Conservation (phyloP, 2,329 filamentous ascomycete species). For the Aaosphaeria pasadenensis region DNA sequence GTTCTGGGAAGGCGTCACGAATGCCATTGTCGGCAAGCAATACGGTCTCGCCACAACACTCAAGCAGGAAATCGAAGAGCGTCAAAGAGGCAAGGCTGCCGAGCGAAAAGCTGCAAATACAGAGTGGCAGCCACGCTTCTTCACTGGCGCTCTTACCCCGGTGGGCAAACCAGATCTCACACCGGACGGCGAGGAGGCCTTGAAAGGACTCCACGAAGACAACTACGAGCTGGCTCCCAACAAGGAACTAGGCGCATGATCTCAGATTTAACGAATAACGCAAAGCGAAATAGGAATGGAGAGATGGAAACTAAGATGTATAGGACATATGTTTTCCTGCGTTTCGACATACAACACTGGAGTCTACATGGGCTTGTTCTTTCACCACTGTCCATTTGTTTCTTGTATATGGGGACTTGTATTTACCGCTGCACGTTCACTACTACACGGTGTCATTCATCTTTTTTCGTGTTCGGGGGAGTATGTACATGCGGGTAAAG, state of each 20-base stretch:
- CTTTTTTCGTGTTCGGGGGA: too few species aligned
- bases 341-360: too few species aligned
- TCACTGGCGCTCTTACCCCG: constrained; percentile 61
- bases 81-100: constrained; percentile 79
- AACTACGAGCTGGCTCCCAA: constrained; percentile 49
- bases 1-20: constrained; percentile 85
- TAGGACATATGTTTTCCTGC: too few species aligned
- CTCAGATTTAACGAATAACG: neutral
- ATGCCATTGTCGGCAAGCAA: constrained; percentile 79
- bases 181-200: constrained; percentile 56
- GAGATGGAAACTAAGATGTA: neutral
- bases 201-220: constrained; percentile 55
- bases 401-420: too few species aligned
- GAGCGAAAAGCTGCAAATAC: constrained; percentile 68
- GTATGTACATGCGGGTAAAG: too few species aligned
- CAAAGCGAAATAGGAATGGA: neutral
- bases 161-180: constrained; percentile 62
- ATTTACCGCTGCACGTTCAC: too few species aligned
- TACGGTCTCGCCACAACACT: constrained; percentile 79
- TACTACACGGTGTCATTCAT: too few species aligned
- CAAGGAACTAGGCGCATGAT: constrained; percentile 38
- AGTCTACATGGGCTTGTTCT: too few species aligned
- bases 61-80: constrained; percentile 90
- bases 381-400: too few species aligned
- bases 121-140: constrained; percentile 85